phyloP scores from a whole-genome alignment of 768 basidiomycete genomes.

The Hygrocybe coccinea region DNA sequence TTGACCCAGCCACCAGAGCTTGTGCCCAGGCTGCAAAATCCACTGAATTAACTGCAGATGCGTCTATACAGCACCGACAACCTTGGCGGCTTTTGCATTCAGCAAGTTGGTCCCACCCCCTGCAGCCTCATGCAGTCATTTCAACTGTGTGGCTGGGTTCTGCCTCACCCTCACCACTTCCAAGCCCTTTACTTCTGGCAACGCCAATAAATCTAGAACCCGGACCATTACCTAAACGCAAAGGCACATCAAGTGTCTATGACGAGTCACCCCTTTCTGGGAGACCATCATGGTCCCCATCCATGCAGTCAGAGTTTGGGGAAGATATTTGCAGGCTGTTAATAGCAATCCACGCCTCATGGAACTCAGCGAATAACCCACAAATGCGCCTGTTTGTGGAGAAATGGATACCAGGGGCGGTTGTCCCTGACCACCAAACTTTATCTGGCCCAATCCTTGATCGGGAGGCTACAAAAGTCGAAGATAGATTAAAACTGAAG shows the following conservation, averaged over 20 bases:
- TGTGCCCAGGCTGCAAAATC: neutral
- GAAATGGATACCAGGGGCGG: constrained; percentile 28
- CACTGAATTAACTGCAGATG: constrained; percentile 2
- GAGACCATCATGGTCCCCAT: constrained; percentile 5
- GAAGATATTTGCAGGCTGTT: constrained; percentile 16
- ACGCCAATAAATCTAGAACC: neutral
- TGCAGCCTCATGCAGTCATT: neutral
- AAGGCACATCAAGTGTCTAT: constrained; percentile 5
- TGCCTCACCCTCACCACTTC: constrained; percentile 1
- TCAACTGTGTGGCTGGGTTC: neutral
- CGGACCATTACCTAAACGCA: neutral
- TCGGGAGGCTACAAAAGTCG: constrained; percentile 1
- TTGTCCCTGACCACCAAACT: constrained; percentile 17
- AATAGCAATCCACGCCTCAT: constrained; percentile 11
- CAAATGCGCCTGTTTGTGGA: constrained; percentile 28
- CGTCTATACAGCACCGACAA: neutral
- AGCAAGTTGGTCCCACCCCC: too few relatives aligned
- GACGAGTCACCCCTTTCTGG: neutral
- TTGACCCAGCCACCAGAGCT: constrained; percentile 5
- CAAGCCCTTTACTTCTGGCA: neutral
- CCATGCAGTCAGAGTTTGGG: constrained; percentile 1
- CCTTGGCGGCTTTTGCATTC: too few relatives aligned
- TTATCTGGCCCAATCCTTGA: constrained; percentile 23
- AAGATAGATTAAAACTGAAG: constrained; percentile 5
- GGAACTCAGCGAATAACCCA: constrained; percentile 27